A percentile compares a stretch with the other conserved stretches of the same genome.
Conservation (phyloP, 1,139 yeast species). For the Arxiozyma slooffiae region DNA sequence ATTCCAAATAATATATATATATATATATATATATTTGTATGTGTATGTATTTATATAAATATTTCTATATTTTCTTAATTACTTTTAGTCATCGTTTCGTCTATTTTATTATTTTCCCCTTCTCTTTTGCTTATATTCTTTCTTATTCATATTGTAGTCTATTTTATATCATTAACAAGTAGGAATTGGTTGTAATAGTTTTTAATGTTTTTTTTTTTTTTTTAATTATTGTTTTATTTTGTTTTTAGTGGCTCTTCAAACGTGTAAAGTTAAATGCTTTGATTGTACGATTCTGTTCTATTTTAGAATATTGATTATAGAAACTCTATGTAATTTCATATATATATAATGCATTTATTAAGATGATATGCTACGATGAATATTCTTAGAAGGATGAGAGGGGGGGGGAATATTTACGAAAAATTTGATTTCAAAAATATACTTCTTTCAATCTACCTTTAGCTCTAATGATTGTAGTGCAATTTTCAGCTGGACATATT, state of each 20-base stretch:
- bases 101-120: neutral
- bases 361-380: neutral
- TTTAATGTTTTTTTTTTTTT: too few relatives aligned
- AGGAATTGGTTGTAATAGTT: neutral
- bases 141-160: neutral
- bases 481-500: slow-evolving; percentile 25
- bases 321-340: neutral
- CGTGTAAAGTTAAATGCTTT: too few relatives aligned
- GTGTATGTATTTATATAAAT: neutral
- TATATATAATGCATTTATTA: neutral
- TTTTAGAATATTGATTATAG: neutral
- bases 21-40: too few relatives aligned
- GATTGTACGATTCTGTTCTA: neutral
- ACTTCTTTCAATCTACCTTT: slow-evolving; percentile 26
- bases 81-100: neutral
- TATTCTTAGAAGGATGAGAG: neutral
- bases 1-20: too few relatives aligned
- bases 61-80: too few relatives aligned
- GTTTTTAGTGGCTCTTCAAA: too few relatives aligned
- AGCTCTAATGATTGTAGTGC: slow-evolving; percentile 21
- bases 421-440: slow-evolving; percentile 16
- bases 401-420: too few relatives aligned
- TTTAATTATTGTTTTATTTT: too few relatives aligned
- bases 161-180: too few relatives aligned
- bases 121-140: too few relatives aligned